Conservation (phyloP, 116 monocot genomes). For the Cymodocea nodosa region DNA sequence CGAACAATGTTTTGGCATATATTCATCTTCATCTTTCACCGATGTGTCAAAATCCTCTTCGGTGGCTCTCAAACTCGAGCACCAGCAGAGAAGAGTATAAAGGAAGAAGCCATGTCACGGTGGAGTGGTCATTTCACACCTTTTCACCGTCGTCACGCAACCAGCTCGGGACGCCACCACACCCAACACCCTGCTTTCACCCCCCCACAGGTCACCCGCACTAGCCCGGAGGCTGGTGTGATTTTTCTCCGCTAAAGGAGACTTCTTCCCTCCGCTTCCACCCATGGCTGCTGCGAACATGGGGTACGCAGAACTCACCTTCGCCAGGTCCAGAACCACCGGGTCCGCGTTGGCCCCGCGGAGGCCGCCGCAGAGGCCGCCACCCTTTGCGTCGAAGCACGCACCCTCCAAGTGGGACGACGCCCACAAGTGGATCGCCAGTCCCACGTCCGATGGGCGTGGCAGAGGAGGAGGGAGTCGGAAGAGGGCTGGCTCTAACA, state of each 20-base stretch:
- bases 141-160: too few relatives aligned
- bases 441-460: slow-evolving; percentile 39
- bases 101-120: too few relatives aligned
- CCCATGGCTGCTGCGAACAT: background rate
- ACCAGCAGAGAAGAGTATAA: too few relatives aligned
- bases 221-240: too few relatives aligned
- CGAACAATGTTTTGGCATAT: too few relatives aligned
- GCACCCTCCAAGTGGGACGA: slow-evolving; percentile 77
- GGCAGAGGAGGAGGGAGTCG: slow-evolving; percentile 4
- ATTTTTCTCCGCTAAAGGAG: background rate
- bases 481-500: slow-evolving; percentile 20
- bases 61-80: too few relatives aligned
- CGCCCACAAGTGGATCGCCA: slow-evolving; percentile 77
- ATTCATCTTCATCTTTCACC: too few relatives aligned
- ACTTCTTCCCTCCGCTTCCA: background rate
- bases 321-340: slow-evolving; percentile 1
- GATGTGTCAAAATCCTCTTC: too few relatives aligned
- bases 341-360: slow-evolving; percentile 37
- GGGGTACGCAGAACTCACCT: background rate
- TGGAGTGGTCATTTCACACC: too few relatives aligned
- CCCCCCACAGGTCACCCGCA: too few relatives aligned
- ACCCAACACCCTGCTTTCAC: too few relatives aligned
- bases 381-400: slow-evolving; percentile 20
- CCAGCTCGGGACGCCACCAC: too few relatives aligned
- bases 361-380: slow-evolving; percentile 19